A percentile compares a stretch with the other conserved stretches of the same genome.
These are phyloP conservation scores for Purshia tridentata DNA, from an alignment of 306 rosid species.

Conservation along the genomic window DNA sequence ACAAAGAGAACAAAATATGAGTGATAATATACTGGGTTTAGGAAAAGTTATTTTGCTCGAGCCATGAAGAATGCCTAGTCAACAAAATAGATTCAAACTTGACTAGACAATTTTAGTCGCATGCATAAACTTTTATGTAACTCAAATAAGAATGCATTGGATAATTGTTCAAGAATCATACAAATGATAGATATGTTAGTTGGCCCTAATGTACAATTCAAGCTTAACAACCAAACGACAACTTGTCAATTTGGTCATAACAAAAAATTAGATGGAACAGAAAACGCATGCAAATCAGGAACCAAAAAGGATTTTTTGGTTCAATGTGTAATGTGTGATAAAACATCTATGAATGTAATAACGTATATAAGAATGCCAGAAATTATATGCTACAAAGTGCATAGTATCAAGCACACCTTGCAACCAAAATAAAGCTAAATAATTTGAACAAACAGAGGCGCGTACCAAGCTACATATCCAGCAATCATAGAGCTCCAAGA, in stretches of 20 bases:
- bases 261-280: no score
- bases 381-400: no score
- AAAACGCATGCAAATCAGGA: no score
- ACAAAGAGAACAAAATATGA: neutral
- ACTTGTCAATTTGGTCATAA: no score
- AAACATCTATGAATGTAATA: no score
- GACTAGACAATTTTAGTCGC: neutral
- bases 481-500: slow-evolving; percentile 65
- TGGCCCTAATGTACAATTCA: neutral
- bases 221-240: no score
- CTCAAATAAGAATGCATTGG: neutral
- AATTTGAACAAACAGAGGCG: neutral
- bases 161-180: neutral
- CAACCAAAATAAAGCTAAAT: no score
- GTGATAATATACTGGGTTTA: neutral
- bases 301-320: no score
- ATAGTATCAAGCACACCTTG: no score
- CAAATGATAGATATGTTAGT: neutral
- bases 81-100: neutral
- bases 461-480: slow-evolving; percentile 39
- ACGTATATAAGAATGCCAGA: no score
- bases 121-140: neutral
- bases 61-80: neutral
- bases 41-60: neutral
- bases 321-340: no score